Conservation (phyloP, 176 grass and related monocot genomes). For the maize (Zea mays) region DNA sequence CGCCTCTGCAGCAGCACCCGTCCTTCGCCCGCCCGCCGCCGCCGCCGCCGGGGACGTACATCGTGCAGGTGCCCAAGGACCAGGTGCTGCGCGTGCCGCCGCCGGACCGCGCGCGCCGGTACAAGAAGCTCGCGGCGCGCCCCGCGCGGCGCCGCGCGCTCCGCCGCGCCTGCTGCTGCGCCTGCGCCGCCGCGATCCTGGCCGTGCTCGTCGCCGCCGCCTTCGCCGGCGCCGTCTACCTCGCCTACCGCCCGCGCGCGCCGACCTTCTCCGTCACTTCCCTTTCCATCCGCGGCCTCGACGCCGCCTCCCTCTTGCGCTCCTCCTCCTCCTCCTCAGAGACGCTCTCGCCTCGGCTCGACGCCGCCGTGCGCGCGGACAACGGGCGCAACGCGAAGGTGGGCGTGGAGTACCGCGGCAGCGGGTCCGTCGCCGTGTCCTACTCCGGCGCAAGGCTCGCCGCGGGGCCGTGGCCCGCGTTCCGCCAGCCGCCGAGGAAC, state of each 20-base stretch:
- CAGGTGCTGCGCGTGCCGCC: constrained; percentile 72
- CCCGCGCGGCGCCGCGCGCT: constrained; percentile 40
- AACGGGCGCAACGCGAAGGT: constrained; percentile 62
- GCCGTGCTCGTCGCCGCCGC: not conserved
- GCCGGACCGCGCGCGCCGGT: constrained; percentile 52
- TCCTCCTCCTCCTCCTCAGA: not conserved
- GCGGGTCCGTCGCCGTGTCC: constrained; percentile 43
- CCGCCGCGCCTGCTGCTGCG: constrained; percentile 34
- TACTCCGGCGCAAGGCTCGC: constrained; percentile 53
- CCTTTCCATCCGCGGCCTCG: constrained; percentile 54
- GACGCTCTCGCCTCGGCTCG: constrained; percentile 34
- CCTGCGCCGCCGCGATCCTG: constrained; percentile 21
- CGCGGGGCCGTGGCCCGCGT: constrained; percentile 62
- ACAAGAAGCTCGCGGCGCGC: constrained; percentile 49
- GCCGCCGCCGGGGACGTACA: constrained; percentile 48
- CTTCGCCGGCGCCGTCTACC: constrained; percentile 41
- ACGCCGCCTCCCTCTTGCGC: constrained; percentile 28
- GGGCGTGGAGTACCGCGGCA: constrained; percentile 62
- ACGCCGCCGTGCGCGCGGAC: constrained; percentile 52
- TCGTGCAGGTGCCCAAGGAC: constrained; percentile 81
- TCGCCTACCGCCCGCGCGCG: constrained; percentile 63
- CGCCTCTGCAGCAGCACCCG: constrained; percentile 25
- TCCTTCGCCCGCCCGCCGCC: constrained; percentile 1
- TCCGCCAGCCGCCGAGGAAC: constrained; percentile 64
- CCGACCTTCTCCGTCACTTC: constrained; percentile 62